Evolutionary conservation across 2,329 filamentous ascomycete species (phyloP).

Genomic region (Aspergillus pseudoviridinutans): DNA sequence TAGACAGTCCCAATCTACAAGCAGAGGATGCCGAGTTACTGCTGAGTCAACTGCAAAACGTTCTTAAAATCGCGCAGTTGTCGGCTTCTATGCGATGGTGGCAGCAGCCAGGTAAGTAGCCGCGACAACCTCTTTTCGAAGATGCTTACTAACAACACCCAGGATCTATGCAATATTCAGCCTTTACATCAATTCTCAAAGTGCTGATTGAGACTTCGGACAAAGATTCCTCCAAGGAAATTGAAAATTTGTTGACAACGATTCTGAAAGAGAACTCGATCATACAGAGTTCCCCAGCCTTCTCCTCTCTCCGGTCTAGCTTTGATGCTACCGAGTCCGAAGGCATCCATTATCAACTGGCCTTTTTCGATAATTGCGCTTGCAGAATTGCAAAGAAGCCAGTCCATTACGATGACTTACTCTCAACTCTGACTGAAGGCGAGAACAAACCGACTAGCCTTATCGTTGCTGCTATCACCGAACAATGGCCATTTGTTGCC

Average conservation of each 20-base stretch:
- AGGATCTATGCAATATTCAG: constrained; percentile 39
- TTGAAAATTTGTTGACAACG: constrained; percentile 31
- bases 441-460: constrained; percentile 53
- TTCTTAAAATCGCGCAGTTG: constrained; percentile 73
- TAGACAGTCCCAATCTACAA: constrained; percentile 48
- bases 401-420: constrained; percentile 69
- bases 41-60: constrained; percentile 72
- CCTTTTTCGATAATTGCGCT: constrained; percentile 82
- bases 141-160: constrained; percentile 3
- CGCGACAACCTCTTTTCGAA: neutral
- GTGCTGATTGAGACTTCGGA: constrained; percentile 30
- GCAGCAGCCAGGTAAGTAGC: constrained; percentile 56
- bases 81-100: constrained; percentile 91
- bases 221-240: constrained; percentile 29
- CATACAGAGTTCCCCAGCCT: constrained; percentile 31
- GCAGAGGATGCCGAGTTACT: constrained; percentile 54
- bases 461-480: constrained; percentile 64
- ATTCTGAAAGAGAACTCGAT: constrained; percentile 37
- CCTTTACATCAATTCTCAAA: constrained; percentile 40
- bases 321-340: constrained; percentile 31
- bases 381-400: constrained; percentile 70
- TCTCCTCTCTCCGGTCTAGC: constrained; percentile 37
- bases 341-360: constrained; percentile 44
- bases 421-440: constrained; percentile 37
- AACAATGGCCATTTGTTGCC: constrained; percentile 71